Percentiles rank a stretch among this genome's conserved stretches.
Evolutionary conservation across 2,329 filamentous ascomycete species (phyloP).

Genomic region (Plenodomus lindquistii): DNA sequence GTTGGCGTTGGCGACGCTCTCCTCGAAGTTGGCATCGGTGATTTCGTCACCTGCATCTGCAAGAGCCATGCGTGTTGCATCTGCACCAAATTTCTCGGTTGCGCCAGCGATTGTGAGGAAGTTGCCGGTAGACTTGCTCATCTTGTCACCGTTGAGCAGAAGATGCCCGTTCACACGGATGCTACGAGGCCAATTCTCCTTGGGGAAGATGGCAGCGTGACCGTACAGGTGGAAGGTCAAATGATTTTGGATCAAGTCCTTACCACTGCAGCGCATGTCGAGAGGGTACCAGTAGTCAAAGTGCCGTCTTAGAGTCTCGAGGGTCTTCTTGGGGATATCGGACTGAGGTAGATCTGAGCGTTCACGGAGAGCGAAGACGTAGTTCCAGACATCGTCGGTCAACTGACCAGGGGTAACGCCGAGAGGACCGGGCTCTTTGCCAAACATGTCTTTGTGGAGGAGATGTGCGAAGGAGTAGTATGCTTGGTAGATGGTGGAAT

Average conservation of each 20-base stretch:
- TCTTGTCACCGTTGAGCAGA: conserved; percentile 95
- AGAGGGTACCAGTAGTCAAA: conserved; percentile 98
- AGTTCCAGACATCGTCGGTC: conserved; percentile 96
- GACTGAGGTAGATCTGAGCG: conserved; percentile 69
- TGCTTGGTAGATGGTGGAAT: conserved; percentile 89
- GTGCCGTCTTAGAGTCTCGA: conserved; percentile 82
- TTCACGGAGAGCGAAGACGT: conserved; percentile 80
- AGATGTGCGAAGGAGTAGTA: conserved; percentile 65
- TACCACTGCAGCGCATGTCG: conserved; percentile 84
- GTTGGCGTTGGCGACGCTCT: conserved; percentile 88
- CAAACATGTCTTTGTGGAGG: conserved; percentile 85
- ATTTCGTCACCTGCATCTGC: conserved; percentile 94
- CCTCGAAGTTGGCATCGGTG: conserved; percentile 95
- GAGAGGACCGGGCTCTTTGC: conserved; percentile 54
- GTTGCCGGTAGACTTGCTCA: conserved; percentile 97
- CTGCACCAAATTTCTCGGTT: conserved; percentile 90
- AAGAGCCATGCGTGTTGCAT: conserved; percentile 86
- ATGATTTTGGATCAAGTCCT: conserved; percentile 75
- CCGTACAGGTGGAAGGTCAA: conserved; percentile 95
- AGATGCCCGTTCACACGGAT: conserved; percentile 91
- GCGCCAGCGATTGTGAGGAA: conserved; percentile 90
- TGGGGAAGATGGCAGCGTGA: conserved; percentile 85
- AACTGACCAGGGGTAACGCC: conserved; percentile 78
- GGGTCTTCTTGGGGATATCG: conserved; percentile 71
- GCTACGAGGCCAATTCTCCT: conserved; percentile 84